Evolutionary conservation across 2,329 filamentous ascomycete species (phyloP), one percentile per base, ranked within the genome.

Genomic region (Calonectria leucothoes): DNA sequence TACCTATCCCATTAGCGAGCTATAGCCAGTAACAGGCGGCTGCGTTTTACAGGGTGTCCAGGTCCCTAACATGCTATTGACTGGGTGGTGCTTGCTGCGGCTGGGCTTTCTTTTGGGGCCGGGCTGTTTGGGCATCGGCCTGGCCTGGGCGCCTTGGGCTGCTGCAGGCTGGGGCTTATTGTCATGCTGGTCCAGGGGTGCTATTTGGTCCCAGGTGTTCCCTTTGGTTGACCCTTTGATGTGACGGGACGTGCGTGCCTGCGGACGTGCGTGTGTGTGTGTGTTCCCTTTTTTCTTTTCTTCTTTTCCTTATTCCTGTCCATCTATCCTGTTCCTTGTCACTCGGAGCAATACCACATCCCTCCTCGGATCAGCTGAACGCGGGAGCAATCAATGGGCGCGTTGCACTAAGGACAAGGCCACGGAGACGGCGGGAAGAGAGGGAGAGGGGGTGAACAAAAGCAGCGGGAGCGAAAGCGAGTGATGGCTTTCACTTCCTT

Each of bases 101-200:
- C 55, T 63, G 55, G 66, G 45, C 55, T 69, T 63, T 69, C 52
- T 61, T 61, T 59, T 61, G 66, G 66, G 66, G 52, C 66, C 45
- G 52, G 37, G 51, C 66, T 42, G 42, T 35, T 68, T 59, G 51
- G 49, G 66, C 66, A 69, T 69, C 45, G 66, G 55, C 55, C 66
- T 61, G 57, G 66, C 17, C 66, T 69, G 66, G 66, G 66, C 55
- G 66, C 55, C 33, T 69, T 69, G 66, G 66, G 52, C 66, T 63
- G 59, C 37, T 45, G 59, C 35, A 23, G 59, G 59, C 59, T 63
- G 35, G 59, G 59, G 35, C 55, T 59, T 59, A 37, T 63, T 45
- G 31, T 35, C 37, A 63, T 63, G 59, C 59, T 63, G 29, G 59
- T 45, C 59, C 59, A 42, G 55, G 55, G 51, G 55, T 37, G 23